A percentile compares a stretch with the other conserved stretches of the same genome.
Conservation (phyloP, 768 basidiomycete genomes). For the Lactarius indigo region DNA sequence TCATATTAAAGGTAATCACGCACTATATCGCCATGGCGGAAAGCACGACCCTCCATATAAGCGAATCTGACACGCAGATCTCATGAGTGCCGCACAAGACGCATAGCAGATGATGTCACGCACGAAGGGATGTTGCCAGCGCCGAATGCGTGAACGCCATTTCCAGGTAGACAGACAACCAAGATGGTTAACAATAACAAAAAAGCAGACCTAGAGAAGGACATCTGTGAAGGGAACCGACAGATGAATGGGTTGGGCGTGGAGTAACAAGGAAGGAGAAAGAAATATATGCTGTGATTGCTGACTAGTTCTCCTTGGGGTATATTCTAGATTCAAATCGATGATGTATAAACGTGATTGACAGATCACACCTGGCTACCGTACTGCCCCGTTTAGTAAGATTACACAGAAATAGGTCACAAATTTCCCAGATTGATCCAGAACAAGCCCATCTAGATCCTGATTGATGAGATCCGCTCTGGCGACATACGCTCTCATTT, state of each 20-base stretch:
- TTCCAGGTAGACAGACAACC: slow-evolving; percentile 51
- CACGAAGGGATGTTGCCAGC: slow-evolving; percentile 75
- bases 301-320: neutral
- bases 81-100: neutral
- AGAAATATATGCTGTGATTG: neutral
- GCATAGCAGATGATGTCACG: slow-evolving; percentile 1
- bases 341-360: neutral
- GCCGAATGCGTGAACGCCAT: slow-evolving; percentile 71
- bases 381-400: neutral
- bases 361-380: too few relatives aligned
- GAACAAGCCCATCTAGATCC: too few relatives aligned
- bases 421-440: neutral
- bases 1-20: slow-evolving; percentile 24
- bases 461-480: too few relatives aligned
- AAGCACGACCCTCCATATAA: slow-evolving; percentile 82
- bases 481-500: too few relatives aligned
- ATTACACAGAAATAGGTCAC: neutral
- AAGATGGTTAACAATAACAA: slow-evolving; percentile 45
- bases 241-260: neutral
- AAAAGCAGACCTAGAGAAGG: slow-evolving; percentile 21
- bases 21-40: slow-evolving; percentile 87
- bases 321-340: neutral
- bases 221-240: neutral
- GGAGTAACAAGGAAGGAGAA: neutral
- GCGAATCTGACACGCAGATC: slow-evolving; percentile 50